Conservation (phyloP, 345 rosid genomes). For the Salix suchowensis region DNA sequence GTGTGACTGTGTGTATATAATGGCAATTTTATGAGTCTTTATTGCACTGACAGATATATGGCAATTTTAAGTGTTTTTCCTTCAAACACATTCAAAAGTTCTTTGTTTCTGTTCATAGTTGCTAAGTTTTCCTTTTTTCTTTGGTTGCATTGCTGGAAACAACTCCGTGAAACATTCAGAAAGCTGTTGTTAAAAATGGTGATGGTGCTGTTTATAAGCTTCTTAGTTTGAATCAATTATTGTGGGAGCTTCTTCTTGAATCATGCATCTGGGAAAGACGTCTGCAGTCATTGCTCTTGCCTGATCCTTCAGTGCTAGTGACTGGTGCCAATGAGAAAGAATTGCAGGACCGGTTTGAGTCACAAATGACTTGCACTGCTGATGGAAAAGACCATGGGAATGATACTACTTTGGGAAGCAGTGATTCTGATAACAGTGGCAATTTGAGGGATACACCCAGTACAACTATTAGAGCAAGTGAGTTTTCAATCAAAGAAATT, state of each 20-base stretch:
- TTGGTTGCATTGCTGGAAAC: constrained; percentile 4
- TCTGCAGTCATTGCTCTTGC: constrained; percentile 52
- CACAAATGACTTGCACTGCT: constrained; percentile 12
- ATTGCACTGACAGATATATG: not conserved
- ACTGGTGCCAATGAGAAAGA: constrained; percentile 30
- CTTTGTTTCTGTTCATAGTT: not conserved
- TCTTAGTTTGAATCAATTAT: constrained; percentile 55
- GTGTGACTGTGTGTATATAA: not conserved
- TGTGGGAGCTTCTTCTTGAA: constrained; percentile 81
- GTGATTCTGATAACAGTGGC: constrained; percentile 20
- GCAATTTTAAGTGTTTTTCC: not conserved
- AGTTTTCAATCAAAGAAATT: constrained; percentile 34
- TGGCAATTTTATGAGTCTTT: not conserved
- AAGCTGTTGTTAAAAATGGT: constrained; percentile 39
- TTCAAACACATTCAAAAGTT: not conserved
- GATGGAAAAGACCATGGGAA: constrained; percentile 12
- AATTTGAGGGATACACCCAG: constrained; percentile 11
- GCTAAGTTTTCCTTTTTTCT: constrained; percentile 2
- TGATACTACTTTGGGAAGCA: constrained; percentile 19
- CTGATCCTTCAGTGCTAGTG: constrained; percentile 39
- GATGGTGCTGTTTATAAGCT: constrained; percentile 39
- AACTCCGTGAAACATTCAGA: constrained; percentile 41
- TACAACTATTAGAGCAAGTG: constrained; percentile 22
- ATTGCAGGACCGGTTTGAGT: constrained; percentile 23
- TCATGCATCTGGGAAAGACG: constrained; percentile 76